A percentile compares a stretch with the other conserved stretches of the same genome.
These are phyloP conservation scores for Leptographium flavum DNA, from an alignment of 2,329 filamentous ascomycete genomes.

Conservation along the genomic window DNA sequence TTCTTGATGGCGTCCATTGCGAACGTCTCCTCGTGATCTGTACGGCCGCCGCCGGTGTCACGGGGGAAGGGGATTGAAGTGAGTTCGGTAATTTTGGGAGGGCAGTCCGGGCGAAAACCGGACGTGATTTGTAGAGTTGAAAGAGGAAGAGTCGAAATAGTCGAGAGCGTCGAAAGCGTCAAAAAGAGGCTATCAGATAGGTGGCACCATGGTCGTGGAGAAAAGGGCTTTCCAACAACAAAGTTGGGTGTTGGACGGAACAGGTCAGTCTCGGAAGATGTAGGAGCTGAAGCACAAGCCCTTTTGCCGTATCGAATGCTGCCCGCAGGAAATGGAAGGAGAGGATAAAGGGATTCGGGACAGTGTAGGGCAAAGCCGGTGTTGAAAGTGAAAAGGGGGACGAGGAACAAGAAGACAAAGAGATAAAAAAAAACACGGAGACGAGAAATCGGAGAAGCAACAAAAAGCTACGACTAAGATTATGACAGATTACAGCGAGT, in stretches of 20 bases:
- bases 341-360: too few species aligned
- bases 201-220: background rate
- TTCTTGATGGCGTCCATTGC: constrained; percentile 42
- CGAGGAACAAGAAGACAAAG: background rate
- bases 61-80: background rate
- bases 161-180: background rate
- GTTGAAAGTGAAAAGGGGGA: background rate
- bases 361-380: background rate
- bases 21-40: constrained; percentile 9
- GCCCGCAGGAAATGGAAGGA: too few species aligned
- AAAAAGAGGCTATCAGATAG: too few species aligned
- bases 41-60: constrained; percentile 1
- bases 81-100: too few species aligned
- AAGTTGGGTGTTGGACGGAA: too few species aligned
- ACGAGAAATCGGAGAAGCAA: background rate
- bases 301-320: too few species aligned
- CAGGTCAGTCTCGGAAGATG: too few species aligned
- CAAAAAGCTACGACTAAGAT: background rate
- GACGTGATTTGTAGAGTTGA: background rate
- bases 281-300: too few species aligned
- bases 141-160: background rate
- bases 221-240: too few species aligned
- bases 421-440: background rate
- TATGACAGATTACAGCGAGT: background rate
- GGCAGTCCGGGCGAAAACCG: background rate